Conservation (phyloP, 2,329 filamentous ascomycete genomes). For the Lasiodiplodia hormozganensis region DNA sequence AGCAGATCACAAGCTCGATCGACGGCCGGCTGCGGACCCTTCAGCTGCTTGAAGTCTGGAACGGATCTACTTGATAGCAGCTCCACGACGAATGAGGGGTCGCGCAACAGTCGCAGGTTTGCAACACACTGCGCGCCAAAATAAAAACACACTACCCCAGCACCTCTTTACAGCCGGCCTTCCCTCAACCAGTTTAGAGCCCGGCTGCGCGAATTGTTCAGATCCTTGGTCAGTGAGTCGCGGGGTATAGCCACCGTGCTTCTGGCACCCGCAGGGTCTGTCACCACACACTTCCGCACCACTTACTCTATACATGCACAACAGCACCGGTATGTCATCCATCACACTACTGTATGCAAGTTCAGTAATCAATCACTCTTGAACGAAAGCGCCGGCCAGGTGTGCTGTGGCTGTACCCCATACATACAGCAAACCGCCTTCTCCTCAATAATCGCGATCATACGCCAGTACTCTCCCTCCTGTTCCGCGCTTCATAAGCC, state of each 20-base stretch:
- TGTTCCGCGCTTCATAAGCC: not conserved
- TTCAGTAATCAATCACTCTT: not conserved
- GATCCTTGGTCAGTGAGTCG: not conserved
- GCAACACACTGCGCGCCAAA: conserved; percentile 11
- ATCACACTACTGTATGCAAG: not conserved
- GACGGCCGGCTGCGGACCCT: not conserved
- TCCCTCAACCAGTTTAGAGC: not conserved
- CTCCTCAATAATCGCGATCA: not conserved
- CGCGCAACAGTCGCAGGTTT: conserved; percentile 5
- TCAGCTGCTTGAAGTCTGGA: not conserved
- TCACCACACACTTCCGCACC: not conserved
- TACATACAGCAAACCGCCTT: not conserved
- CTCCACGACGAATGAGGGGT: conserved; percentile 4
- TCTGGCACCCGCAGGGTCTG: not conserved
- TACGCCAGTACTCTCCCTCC: not conserved
- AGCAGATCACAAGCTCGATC: not conserved
- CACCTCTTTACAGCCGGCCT: not conserved
- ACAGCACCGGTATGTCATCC: not conserved
- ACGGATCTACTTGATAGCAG: conserved; percentile 4
- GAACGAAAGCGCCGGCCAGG: not conserved
- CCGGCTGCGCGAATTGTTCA: not conserved
- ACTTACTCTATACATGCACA: not conserved
- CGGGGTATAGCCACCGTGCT: too few relatives aligned
- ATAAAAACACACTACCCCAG: not conserved
- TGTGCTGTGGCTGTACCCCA: not conserved